A percentile compares a stretch with the other conserved stretches of the same genome.
Evolutionary conservation across 116 monocot genomes (phyloP).

Genomic region (Dioscorea cayenensis): DNA sequence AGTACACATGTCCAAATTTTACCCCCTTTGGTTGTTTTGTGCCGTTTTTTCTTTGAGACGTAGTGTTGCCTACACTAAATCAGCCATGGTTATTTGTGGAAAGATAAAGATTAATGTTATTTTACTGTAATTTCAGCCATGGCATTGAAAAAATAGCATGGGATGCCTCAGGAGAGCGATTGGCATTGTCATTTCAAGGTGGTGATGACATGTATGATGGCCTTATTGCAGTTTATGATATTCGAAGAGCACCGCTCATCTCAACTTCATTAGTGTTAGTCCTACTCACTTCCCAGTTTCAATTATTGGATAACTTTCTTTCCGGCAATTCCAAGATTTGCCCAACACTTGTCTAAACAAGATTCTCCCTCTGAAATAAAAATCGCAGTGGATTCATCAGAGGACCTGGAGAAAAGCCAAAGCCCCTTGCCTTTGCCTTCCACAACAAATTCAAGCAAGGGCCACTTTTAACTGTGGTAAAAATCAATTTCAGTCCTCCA

Average conservation of each 20-base stretch:
- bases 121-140: slow-evolving; percentile 22
- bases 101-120: too few relatives aligned
- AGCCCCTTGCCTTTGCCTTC: slow-evolving; percentile 79
- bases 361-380: neutral
- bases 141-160: slow-evolving; percentile 85
- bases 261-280: slow-evolving; percentile 85
- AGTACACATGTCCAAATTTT: too few relatives aligned
- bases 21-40: too few relatives aligned
- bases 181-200: slow-evolving; percentile 78
- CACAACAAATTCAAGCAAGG: slow-evolving; percentile 83
- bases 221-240: slow-evolving; percentile 86
- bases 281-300: neutral
- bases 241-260: slow-evolving; percentile 64
- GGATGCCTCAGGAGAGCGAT: slow-evolving; percentile 83
- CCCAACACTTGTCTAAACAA: neutral
- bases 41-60: too few relatives aligned
- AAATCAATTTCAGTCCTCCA: slow-evolving; percentile 2
- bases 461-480: slow-evolving; percentile 85
- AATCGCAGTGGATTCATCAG: slow-evolving; percentile 83
- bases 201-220: slow-evolving; percentile 67
- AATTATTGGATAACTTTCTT: neutral
- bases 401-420: slow-evolving; percentile 84
- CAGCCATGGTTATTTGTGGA: too few relatives aligned
- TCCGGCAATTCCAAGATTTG: neutral
- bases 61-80: too few relatives aligned